Conservation (phyloP, 2,329 filamentous ascomycete species). For the Nannizziopsis barbatae region DNA sequence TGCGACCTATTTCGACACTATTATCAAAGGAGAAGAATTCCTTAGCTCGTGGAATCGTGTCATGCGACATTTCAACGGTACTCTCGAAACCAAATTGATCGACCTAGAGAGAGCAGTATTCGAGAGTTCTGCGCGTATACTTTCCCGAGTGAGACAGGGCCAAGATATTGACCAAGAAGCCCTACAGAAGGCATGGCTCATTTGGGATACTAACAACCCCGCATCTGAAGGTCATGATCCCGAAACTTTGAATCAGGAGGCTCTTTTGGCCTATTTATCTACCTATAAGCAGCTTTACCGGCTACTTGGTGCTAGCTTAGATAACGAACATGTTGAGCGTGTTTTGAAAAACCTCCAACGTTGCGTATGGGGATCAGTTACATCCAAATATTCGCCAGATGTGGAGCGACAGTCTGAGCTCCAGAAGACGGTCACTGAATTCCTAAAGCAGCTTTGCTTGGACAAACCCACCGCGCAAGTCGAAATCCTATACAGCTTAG, state of each 20-base stretch:
- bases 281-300: slow-evolving; percentile 67
- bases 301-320: slow-evolving; percentile 55
- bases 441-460: slow-evolving; percentile 26
- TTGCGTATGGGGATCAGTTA: slow-evolving; percentile 59
- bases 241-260: slow-evolving; percentile 60
- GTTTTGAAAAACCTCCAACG: slow-evolving; percentile 61
- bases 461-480: slow-evolving; percentile 31
- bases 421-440: slow-evolving; percentile 27
- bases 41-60: slow-evolving; percentile 64
- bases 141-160: slow-evolving; percentile 38
- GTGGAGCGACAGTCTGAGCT: slow-evolving; percentile 30
- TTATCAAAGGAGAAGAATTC: slow-evolving; percentile 57
- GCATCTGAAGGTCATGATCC: slow-evolving; percentile 36
- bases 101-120: slow-evolving; percentile 62
- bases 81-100: slow-evolving; percentile 54
- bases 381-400: slow-evolving; percentile 31
- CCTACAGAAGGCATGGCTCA: slow-evolving; percentile 53
- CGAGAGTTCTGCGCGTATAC: slow-evolving; percentile 53
- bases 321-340: slow-evolving; percentile 50
- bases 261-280: slow-evolving; percentile 72
- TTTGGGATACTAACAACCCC: slow-evolving; percentile 60
- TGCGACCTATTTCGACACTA: slow-evolving; percentile 62
- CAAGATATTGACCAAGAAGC: slow-evolving; percentile 37
- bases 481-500: slow-evolving; percentile 38
- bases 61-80: slow-evolving; percentile 53